These are phyloP conservation scores for Scheffersomyces illinoinensis DNA, from an alignment of 1,139 yeast genomes.

Conservation along the genomic window DNA sequence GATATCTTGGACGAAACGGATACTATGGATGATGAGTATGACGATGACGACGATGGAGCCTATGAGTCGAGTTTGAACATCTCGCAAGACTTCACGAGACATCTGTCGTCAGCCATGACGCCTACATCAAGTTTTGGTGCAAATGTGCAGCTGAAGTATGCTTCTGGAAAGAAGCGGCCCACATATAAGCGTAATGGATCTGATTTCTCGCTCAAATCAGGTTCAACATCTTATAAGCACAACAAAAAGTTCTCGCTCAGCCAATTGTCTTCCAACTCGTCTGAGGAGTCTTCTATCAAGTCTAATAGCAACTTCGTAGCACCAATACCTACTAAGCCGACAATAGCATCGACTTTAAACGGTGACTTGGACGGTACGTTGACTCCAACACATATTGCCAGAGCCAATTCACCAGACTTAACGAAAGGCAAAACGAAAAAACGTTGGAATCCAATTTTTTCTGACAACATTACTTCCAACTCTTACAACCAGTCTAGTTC, in stretches of 20 bases:
- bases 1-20: conserved; percentile 47
- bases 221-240: conserved; percentile 27
- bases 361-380: conserved; percentile 9
- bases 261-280: conserved; percentile 40
- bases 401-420: conserved; percentile 22
- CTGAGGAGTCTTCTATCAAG: conserved; percentile 33
- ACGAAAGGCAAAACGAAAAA: conserved; percentile 12
- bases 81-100: conserved; percentile 22
- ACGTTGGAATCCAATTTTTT: conserved; percentile 11
- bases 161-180: conserved; percentile 25
- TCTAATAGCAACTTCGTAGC: conserved; percentile 14
- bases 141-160: conserved; percentile 1
- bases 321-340: conserved; percentile 15
- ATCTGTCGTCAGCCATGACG: conserved; percentile 5
- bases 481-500: not conserved
- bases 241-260: conserved; percentile 31
- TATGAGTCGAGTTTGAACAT: conserved; percentile 34
- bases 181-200: conserved; percentile 38
- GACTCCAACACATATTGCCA: conserved; percentile 13
- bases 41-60: conserved; percentile 34
- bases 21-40: conserved; percentile 45
- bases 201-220: conserved; percentile 38
- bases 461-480: not conserved
- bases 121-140: conserved; percentile 4
- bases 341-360: conserved; percentile 2